These are phyloP conservation scores for Puccinellia tenuiflora DNA, from an alignment of 176 grass and related monocot genomes.

Conservation along the genomic window DNA sequence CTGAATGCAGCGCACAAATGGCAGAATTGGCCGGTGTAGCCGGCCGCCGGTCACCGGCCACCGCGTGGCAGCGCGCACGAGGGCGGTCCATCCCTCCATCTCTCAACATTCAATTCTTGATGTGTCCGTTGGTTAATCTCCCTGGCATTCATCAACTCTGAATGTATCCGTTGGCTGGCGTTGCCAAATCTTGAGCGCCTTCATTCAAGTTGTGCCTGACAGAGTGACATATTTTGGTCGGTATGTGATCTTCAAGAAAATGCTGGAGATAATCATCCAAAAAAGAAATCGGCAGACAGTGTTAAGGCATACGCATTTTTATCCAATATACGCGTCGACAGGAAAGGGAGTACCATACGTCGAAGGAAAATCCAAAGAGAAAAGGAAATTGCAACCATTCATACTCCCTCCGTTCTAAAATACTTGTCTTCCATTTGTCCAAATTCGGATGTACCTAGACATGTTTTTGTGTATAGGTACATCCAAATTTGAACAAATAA, in stretches of 20 bases:
- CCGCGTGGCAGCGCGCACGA: not conserved
- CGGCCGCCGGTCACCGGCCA: not conserved
- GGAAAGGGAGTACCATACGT: too few relatives aligned
- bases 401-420: too few relatives aligned
- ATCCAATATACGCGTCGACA: too few relatives aligned
- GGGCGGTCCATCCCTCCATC: not conserved
- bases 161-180: not conserved
- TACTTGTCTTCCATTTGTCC: too few relatives aligned
- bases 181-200: not conserved
- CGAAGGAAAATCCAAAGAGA: too few relatives aligned
- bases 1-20: not conserved
- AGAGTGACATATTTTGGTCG: not conserved
- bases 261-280: not conserved
- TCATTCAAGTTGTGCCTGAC: not conserved
- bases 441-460: too few relatives aligned
- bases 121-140: not conserved
- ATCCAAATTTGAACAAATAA: too few relatives aligned
- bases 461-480: too few relatives aligned
- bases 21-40: constrained; percentile 18
- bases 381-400: too few relatives aligned
- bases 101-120: not conserved
- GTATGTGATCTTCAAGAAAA: not conserved
- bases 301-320: too few relatives aligned
- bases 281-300: not conserved
- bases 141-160: not conserved